These are phyloP conservation scores for Alternaria conjuncta DNA, from an alignment of 2,329 filamentous ascomycete genomes.

Conservation along the genomic window DNA sequence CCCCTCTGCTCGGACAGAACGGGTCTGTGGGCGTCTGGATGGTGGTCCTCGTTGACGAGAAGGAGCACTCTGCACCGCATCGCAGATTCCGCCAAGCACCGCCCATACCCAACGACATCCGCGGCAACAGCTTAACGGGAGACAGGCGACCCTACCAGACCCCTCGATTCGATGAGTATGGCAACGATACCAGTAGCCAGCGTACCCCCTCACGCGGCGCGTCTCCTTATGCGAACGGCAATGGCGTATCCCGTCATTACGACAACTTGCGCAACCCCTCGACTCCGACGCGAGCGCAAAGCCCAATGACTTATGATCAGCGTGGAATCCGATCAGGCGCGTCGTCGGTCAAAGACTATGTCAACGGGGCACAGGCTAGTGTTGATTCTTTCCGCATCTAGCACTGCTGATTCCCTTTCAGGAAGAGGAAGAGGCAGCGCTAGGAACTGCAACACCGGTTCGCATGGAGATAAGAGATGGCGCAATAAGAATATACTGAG, in stretches of 20 bases:
- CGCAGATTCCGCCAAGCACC: constrained; percentile 42
- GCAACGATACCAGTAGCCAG: constrained; percentile 7
- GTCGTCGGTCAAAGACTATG: constrained; percentile 16
- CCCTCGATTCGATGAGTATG: constrained; percentile 12
- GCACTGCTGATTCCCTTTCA: neutral
- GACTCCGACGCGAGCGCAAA: constrained; percentile 8
- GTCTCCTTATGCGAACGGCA: neutral
- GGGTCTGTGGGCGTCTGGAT: constrained; percentile 79
- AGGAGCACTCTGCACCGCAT: constrained; percentile 28
- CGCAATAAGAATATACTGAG: neutral
- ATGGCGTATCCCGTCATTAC: constrained; percentile 8
- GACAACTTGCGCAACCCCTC: constrained; percentile 14
- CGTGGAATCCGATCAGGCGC: constrained; percentile 14
- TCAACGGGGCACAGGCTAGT: constrained; percentile 12
- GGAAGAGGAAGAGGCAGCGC: neutral
- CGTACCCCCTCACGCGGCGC: neutral
- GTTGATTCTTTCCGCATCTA: constrained; percentile 25
- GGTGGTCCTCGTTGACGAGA: constrained; percentile 72
- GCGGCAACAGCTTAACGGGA: constrained; percentile 13
- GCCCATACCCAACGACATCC: constrained; percentile 36
- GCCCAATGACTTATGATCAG: constrained; percentile 13
- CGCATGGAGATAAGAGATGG: neutral
- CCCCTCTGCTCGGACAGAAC: constrained; percentile 71
- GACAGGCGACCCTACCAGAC: neutral
- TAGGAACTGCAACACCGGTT: neutral